Evolutionary conservation across 305 asterid genomes (phyloP), one percentile per base, ranked within the genome.

Genomic region (Fraxinus floribunda): DNA sequence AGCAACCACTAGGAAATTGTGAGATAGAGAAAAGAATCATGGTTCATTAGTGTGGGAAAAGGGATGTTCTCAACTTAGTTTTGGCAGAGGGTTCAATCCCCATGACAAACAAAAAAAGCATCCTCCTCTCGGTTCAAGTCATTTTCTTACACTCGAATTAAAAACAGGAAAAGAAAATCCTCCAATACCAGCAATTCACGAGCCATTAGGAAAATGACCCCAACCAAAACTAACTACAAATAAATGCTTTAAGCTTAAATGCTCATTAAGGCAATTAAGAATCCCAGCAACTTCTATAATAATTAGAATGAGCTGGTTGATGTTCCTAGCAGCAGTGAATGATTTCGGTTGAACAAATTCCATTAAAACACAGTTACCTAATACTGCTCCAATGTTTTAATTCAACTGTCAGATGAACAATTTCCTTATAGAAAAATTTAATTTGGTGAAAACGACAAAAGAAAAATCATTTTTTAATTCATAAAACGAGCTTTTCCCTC

Each of bases 351-450:
- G 35, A 83, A 73, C 15, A 60, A 78, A 20, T 49, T 80, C 57
- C 72, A 62, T 46, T 79, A 30, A 78, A 84, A 49, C 79, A 38
- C 76, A 76, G 80, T 60, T 78, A 79, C 87, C 86, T 64, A 86
- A 60, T 8, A 34, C 78, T 70, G 83, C 73, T 71, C 85, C 85
- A 39, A 75, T 60, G 26, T 62, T 77, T 80, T 60, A 34, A 85
- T 36, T 29, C 79, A 85, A 30, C 30, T 18, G 81, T 38, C 49
- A 22, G 79, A 62, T 60, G 36, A 73, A 71, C 68, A 49, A 75
- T 72, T 46, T 80, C 62, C 68, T 80, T 55, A 68, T 36, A 7
- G 39, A 76, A 41, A 76, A 72, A 38, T 78, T 62, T 60, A 60
- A 60, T 7, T 55, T 55, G n/a, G 64, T 5, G 64, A 55, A 55